These are phyloP conservation scores for Aschersonia sp. DNA, from an alignment of 2,329 filamentous ascomycete genomes.

Conservation along the genomic window DNA sequence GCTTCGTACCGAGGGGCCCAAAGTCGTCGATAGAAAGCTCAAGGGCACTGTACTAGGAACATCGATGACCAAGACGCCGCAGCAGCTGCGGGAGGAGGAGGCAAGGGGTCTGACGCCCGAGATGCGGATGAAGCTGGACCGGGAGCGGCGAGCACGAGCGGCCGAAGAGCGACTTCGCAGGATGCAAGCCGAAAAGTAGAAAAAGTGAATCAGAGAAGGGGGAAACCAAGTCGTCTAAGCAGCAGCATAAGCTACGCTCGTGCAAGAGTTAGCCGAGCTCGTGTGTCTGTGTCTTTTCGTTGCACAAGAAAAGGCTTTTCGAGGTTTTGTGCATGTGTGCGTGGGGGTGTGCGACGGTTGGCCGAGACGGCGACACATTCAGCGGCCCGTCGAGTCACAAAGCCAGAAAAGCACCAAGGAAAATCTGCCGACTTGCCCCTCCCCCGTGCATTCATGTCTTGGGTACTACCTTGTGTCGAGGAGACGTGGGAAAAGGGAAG, in stretches of 20 bases:
- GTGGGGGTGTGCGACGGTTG: too few species aligned
- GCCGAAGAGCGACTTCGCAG: slow-evolving; percentile 74
- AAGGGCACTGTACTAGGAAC: slow-evolving; percentile 37
- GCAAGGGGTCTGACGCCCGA: slow-evolving; percentile 73
- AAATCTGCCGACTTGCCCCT: too few species aligned
- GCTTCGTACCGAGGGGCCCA: slow-evolving; percentile 50
- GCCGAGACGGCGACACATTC: too few species aligned
- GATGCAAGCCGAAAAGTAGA: slow-evolving; percentile 24
- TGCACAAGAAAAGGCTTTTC: too few species aligned
- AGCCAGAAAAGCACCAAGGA: too few species aligned
- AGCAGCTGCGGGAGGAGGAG: slow-evolving; percentile 75
- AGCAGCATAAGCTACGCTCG: not conserved
- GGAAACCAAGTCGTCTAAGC: not conserved
- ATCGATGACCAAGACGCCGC: slow-evolving; percentile 53
- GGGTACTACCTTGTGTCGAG: too few species aligned
- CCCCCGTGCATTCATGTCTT: too few species aligned
- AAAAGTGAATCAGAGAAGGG: not conserved
- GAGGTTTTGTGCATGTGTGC: too few species aligned
- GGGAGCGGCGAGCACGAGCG: slow-evolving; percentile 79
- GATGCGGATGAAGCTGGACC: slow-evolving; percentile 68
- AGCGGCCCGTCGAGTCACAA: too few species aligned
- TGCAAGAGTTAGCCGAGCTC: not conserved
- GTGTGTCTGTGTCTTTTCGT: too few species aligned
- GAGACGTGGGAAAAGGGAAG: too few species aligned
- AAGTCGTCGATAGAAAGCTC: slow-evolving; percentile 33